A percentile compares a stretch with the other conserved stretches of the same genome.
These are phyloP conservation scores for Daldinia childiae DNA, from an alignment of 495 filamentous ascomycete species.

Conservation along the genomic window DNA sequence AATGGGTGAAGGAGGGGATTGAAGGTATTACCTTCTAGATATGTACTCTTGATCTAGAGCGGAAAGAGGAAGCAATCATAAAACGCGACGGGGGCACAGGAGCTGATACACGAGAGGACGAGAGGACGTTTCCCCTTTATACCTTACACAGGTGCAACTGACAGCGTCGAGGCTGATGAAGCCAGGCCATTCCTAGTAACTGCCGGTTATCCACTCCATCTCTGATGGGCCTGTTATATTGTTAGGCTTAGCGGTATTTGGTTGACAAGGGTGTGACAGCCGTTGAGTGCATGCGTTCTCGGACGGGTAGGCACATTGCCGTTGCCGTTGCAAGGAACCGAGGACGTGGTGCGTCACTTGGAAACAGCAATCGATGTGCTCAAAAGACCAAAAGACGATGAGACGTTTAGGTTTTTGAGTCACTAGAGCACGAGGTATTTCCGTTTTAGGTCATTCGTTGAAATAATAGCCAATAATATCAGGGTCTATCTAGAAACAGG, in stretches of 20 bases:
- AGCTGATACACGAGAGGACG: conserved; percentile 13
- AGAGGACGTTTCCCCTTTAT: conserved; percentile 19
- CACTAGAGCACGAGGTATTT: conserved; percentile 9
- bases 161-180: conserved; percentile 25
- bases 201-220: conserved; percentile 36
- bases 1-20: background rate
- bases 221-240: conserved; percentile 16
- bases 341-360: conserved; percentile 22
- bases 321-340: conserved; percentile 30
- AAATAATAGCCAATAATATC: conserved; percentile 16
- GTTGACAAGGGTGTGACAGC: conserved; percentile 21
- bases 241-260: conserved; percentile 22
- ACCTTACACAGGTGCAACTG: conserved; percentile 34
- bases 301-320: conserved; percentile 35
- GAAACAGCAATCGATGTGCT: conserved; percentile 8
- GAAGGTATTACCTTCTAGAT: conserved; percentile 30
- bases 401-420: conserved; percentile 8
- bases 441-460: conserved; percentile 12
- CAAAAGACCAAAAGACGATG: background rate
- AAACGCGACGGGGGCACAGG: conserved; percentile 5
- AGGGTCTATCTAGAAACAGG: background rate
- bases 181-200: conserved; percentile 11
- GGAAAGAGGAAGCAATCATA: background rate
- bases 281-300: conserved; percentile 33
- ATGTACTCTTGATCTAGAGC: conserved; percentile 15